Evolutionary conservation across 176 grass and related monocot genomes (phyloP).

Genomic region (Rhipidocladum racemiflorum): DNA sequence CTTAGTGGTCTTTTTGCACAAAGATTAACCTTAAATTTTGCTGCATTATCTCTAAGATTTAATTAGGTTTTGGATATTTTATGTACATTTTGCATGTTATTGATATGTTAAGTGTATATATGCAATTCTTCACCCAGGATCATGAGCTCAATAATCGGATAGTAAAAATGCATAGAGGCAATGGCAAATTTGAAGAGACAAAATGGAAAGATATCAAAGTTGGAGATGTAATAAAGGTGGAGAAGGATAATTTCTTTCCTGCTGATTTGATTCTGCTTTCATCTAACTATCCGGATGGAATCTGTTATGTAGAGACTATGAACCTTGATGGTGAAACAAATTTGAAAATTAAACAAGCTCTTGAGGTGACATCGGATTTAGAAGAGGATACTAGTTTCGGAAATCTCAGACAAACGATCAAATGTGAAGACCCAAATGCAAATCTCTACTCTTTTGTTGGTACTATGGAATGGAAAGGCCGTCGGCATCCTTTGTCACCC

Average conservation of each 20-base stretch:
- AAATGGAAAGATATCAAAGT: conserved; percentile 81
- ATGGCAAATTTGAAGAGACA: conserved; percentile 59
- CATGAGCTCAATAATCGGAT: conserved; percentile 83
- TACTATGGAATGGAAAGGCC: conserved; percentile 60
- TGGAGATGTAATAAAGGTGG: conserved; percentile 96
- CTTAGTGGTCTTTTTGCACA: background rate
- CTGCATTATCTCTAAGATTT: background rate
- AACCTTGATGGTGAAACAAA: conserved; percentile 99
- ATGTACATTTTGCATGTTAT: conserved; percentile 10
- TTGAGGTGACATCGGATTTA: conserved; percentile 70
- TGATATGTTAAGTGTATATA: conserved; percentile 30
- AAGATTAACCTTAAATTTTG: background rate
- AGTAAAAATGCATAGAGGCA: conserved; percentile 62
- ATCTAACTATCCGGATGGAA: conserved; percentile 87
- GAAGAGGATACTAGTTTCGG: conserved; percentile 53
- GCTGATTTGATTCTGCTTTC: conserved; percentile 96
- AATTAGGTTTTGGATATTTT: background rate
- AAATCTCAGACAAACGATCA: conserved; percentile 57
- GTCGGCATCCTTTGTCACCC: conserved; percentile 63
- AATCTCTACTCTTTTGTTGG: conserved; percentile 95
- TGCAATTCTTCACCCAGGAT: conserved; percentile 61
- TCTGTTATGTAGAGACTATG: conserved; percentile 98
- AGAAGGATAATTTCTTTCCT: conserved; percentile 94
- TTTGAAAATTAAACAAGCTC: conserved; percentile 92
- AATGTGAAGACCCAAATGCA: conserved; percentile 95